Base-by-base conservation (phyloP, 1,284 basidiomycete genomes). In the Trichosporon ovoides region DNA sequence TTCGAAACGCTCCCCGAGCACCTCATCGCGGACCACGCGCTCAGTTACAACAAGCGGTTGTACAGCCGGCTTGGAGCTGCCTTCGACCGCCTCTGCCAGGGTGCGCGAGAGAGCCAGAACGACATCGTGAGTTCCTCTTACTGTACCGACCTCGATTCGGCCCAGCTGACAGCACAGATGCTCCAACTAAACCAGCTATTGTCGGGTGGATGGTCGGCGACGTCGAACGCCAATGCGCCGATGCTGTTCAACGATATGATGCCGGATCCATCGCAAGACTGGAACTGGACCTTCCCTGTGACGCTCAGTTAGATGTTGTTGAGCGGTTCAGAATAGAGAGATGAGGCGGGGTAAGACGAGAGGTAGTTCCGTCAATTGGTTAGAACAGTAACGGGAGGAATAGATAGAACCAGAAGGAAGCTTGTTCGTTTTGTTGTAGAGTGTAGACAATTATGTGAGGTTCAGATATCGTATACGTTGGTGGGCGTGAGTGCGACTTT, bases 141-240 rank as follows among this genome's bases (percentile, higher is more conserved):
- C n/a, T n/a, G 16, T 22, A 51, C 66, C 37, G 7, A 7, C 36
- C 18, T 38, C 11, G 5, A 9, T 31, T 31, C 28, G 28, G 9
- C 9, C 22, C 10, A 14, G 43, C 43, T 48, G 43, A 48, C 24
- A 7, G 5, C 9, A 9, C 6, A 69, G 60, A 48, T 48, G 43
- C 24, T 48, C 22, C 43, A 48, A 14, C 43, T 48, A 14, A 48
- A 48, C 24, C 43, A 48, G 43, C 24, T 48, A 7, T 16, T 48
- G 2, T 31, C 24, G 10, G 43, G 43, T 14, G 43, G 43, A 7
- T 48, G 43, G 43, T 31, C 22, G 24, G 43, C 43, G 24, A 31
- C 43, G 24, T 16, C 43, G 22, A 48, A 48, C 24, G 16, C 22
- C 6, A 31, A 28, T 14, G 11, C 43, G 24, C 43, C 43, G 12